These are phyloP conservation scores for Scheffersomyces ergatensis DNA, from an alignment of 805 yeast species.

Conservation along the genomic window DNA sequence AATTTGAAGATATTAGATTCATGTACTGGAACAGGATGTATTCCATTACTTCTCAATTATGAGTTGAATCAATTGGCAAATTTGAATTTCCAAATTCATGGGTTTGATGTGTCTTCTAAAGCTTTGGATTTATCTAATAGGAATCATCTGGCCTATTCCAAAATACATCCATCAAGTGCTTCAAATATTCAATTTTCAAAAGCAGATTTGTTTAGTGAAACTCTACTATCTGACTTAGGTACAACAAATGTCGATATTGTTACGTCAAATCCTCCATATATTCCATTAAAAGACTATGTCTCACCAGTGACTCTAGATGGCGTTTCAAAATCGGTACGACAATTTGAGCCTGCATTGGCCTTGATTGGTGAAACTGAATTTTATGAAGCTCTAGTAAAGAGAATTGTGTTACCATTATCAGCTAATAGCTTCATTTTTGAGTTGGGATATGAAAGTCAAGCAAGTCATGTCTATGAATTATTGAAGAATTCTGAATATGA, in stretches of 20 bases:
- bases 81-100: conserved; percentile 27
- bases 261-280: conserved; percentile 91
- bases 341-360: conserved; percentile 76
- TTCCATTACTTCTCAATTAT: conserved; percentile 52
- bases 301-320: conserved; percentile 31
- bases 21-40: conserved; percentile 90
- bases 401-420: conserved; percentile 36
- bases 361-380: conserved; percentile 77
- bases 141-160: conserved; percentile 29
- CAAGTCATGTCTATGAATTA: conserved; percentile 30
- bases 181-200: conserved; percentile 7
- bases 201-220: conserved; percentile 12
- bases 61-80: conserved; percentile 8
- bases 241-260: conserved; percentile 45
- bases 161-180: neutral
- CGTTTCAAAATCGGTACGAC: conserved; percentile 62
- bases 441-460: conserved; percentile 65
- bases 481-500: conserved; percentile 41
- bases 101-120: conserved; percentile 53
- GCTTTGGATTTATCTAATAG: conserved; percentile 53
- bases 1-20: conserved; percentile 51
- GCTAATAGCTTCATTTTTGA: conserved; percentile 73
- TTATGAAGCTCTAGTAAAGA: conserved; percentile 52
- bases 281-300: conserved; percentile 47
- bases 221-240: conserved; percentile 1